A percentile compares a stretch with the other conserved stretches of the same genome.
phyloP scores from a whole-genome alignment of 2,329 filamentous ascomycete genomes.

The Clarireedia hainanense region DNA sequence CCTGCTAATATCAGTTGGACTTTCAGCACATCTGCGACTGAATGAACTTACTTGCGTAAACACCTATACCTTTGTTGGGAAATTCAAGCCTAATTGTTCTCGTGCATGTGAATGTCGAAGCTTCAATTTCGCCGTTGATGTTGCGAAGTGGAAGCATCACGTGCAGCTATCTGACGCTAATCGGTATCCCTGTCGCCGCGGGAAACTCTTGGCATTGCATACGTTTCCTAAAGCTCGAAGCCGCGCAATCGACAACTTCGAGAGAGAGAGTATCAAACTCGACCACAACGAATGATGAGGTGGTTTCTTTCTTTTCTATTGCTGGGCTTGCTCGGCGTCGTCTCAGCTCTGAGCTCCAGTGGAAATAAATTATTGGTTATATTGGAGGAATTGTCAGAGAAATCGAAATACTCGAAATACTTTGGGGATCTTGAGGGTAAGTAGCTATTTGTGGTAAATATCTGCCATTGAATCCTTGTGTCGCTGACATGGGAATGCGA shows the following conservation, averaged over 20 bases:
- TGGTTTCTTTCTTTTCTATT: conserved; percentile 64
- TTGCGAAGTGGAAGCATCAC: conserved; percentile 13
- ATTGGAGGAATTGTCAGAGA: conserved; percentile 73
- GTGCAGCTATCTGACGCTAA: conserved; percentile 12
- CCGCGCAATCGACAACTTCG: conserved; percentile 14
- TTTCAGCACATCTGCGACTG: neutral
- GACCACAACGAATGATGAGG: conserved; percentile 49
- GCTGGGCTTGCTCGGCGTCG: conserved; percentile 57
- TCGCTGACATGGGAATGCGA: conserved; percentile 10
- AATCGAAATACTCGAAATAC: conserved; percentile 76
- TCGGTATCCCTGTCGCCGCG: conserved; percentile 7
- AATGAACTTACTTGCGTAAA: neutral
- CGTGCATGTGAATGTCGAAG: neutral
- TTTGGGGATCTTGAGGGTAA: conserved; percentile 63
- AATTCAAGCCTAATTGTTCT: neutral
- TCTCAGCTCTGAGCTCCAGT: conserved; percentile 68
- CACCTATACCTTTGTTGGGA: no score
- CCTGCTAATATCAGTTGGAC: conserved; percentile 19
- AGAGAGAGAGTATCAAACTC: conserved; percentile 13
- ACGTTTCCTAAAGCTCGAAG: conserved; percentile 30
- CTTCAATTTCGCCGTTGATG: conserved; percentile 13
- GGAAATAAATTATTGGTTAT: conserved; percentile 80
- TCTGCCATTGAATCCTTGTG: neutral
- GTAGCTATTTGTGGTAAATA: conserved; percentile 21
- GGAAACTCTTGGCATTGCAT: conserved; percentile 27